These are phyloP conservation scores for Daldinia concentrica DNA, from an alignment of 495 filamentous ascomycete species.

Conservation along the genomic window DNA sequence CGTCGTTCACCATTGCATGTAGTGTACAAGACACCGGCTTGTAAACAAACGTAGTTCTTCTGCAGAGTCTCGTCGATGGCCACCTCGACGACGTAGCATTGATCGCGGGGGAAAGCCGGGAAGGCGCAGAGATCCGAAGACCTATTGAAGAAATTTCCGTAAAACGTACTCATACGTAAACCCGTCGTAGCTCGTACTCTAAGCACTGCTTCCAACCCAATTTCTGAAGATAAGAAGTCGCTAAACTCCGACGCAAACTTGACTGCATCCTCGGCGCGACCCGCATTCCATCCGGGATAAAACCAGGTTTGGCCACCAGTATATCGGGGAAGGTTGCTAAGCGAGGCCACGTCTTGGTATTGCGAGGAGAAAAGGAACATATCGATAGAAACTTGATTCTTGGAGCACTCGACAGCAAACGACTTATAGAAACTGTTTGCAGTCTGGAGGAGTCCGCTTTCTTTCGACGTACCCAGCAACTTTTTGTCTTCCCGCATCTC, in stretches of 20 bases:
- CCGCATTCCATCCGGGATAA: constrained; percentile 98
- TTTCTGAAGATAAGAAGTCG: constrained; percentile 93
- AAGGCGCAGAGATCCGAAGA: constrained; percentile 97
- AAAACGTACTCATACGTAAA: constrained; percentile 95
- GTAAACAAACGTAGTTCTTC: constrained; percentile 94
- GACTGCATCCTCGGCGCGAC: constrained; percentile 90
- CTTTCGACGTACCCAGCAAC: constrained; percentile 91
- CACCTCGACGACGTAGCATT: constrained; percentile 98
- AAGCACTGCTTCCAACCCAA: constrained; percentile 94
- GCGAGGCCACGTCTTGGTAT: constrained; percentile 95
- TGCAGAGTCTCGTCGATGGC: constrained; percentile 94
- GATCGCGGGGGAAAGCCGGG: constrained; percentile 96
- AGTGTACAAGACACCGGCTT: constrained; percentile 96
- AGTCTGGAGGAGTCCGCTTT: constrained; percentile 86
- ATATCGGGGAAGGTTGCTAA: constrained; percentile 93
- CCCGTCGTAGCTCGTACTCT: constrained; percentile 95
- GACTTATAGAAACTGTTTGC: constrained; percentile 97
- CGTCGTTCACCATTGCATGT: constrained; percentile 96
- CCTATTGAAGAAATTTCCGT: constrained; percentile 99
- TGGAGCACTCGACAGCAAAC: constrained; percentile 98
- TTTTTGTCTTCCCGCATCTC: constrained; percentile 98
- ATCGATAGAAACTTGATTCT: constrained; percentile 97
- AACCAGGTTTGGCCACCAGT: constrained; percentile 99
- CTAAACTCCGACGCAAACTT: constrained; percentile 98
- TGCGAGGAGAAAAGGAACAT: constrained; percentile 99